Evolutionary conservation across 148 eudicot genomes (phyloP).

Genomic region (Chenopodium album): DNA sequence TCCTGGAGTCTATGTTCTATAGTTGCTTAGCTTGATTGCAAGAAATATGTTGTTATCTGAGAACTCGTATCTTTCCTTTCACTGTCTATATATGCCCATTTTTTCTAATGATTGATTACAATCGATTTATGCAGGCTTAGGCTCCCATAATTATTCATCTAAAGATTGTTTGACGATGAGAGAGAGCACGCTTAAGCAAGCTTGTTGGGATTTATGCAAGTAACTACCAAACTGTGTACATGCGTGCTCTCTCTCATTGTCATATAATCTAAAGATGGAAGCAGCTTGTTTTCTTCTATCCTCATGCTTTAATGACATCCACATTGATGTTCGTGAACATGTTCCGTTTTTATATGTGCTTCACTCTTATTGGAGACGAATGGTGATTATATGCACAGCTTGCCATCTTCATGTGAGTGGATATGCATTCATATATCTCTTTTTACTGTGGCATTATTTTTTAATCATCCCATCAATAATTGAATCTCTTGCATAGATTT

Average conservation of each 20-base stretch:
- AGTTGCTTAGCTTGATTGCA: neutral
- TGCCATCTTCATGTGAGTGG: neutral
- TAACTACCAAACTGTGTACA: slow-evolving; percentile 17
- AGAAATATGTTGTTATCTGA: neutral
- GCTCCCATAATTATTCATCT: slow-evolving; percentile 14
- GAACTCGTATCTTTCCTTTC: neutral
- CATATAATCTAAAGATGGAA: slow-evolving; percentile 38
- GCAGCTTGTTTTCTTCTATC: neutral
- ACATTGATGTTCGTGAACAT: neutral
- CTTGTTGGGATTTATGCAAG: slow-evolving; percentile 16
- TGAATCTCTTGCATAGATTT: neutral
- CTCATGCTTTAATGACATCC: neutral
- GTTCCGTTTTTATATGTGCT: neutral
- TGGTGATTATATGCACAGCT: neutral
- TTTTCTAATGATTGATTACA: neutral
- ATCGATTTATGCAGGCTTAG: neutral
- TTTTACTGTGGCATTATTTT: neutral
- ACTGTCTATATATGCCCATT: neutral
- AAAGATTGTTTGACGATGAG: slow-evolving; percentile 39
- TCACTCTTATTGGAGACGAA: neutral
- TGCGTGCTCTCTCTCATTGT: slow-evolving; percentile 59
- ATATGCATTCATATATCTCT: neutral
- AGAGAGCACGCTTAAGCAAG: slow-evolving; percentile 53
- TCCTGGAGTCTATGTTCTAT: neutral
- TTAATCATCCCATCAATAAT: neutral